Conservation (phyloP, 345 rosid species). For the Citrus medica region DNA sequence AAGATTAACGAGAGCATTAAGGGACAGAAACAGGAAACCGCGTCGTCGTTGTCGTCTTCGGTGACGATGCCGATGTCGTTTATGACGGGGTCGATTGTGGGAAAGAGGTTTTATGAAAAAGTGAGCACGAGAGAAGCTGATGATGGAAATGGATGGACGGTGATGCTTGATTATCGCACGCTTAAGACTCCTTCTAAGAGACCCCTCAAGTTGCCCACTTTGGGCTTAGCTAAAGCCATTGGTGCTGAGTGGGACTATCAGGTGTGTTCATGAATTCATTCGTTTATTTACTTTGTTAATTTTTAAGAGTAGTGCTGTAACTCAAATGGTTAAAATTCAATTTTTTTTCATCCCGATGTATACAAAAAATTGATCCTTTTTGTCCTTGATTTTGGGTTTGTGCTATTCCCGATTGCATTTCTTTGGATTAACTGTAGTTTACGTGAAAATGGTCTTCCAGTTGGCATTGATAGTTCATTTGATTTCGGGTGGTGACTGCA, state of each 20-base stretch:
- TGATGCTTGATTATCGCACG: conserved; percentile 95
- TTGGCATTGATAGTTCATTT: neutral
- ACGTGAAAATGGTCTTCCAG: neutral
- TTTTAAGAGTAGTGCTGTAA: neutral
- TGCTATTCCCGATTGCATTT: neutral
- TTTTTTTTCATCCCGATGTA: neutral
- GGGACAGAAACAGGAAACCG: conserved; percentile 24
- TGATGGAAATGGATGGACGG: conserved; percentile 89
- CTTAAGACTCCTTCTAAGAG: conserved; percentile 85
- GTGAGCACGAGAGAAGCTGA: conserved; percentile 85
- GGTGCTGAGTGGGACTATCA: conserved; percentile 97
- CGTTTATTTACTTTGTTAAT: neutral
- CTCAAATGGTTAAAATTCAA: conserved; percentile 4
- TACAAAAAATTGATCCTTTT: neutral
- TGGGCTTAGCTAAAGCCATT: conserved; percentile 81
- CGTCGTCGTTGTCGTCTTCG: conserved; percentile 36
- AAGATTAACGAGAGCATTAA: conserved; percentile 40
- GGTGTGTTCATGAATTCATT: conserved; percentile 31
- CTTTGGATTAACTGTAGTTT: neutral
- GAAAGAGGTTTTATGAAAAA: conserved; percentile 74
- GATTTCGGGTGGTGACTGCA: neutral
- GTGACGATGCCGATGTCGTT: conserved; percentile 90
- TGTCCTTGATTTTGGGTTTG: neutral
- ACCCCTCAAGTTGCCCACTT: conserved; percentile 71
- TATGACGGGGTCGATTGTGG: conserved; percentile 93